Conservation (phyloP, 139 green algal genomes). For the Chlamydomonas urium region DNA sequence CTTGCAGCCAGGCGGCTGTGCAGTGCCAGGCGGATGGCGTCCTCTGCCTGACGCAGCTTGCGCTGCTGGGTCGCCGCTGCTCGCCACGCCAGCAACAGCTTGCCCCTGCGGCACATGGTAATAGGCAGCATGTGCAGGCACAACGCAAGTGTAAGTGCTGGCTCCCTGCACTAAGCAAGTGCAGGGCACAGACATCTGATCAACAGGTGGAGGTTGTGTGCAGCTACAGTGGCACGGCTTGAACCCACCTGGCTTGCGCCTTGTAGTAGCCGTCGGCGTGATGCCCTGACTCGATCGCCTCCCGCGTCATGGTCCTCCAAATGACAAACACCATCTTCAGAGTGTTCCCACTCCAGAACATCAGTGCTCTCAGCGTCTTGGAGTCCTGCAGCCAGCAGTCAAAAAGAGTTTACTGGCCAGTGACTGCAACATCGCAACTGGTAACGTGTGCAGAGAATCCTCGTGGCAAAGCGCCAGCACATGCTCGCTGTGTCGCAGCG, state of each 20-base stretch:
- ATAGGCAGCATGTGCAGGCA: neutral
- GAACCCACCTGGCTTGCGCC: constrained; percentile 1
- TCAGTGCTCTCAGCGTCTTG: constrained; percentile 10
- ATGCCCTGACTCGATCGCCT: neutral
- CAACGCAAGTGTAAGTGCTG: too few species aligned
- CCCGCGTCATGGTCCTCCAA: constrained; percentile 14
- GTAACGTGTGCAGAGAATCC: too few species aligned
- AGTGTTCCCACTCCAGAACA: constrained; percentile 17
- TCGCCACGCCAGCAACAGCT: constrained; percentile 12
- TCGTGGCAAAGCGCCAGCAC: too few species aligned
- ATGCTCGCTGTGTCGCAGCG: too few species aligned
- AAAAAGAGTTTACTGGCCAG: too few species aligned
- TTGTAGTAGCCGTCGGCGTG: constrained; percentile 16
- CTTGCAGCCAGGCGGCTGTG: too few species aligned
- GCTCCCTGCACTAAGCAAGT: too few species aligned
- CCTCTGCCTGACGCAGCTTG: neutral
- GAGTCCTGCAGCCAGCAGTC: constrained; percentile 5
- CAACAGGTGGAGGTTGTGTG: neutral
- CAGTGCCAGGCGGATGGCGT: neutral
- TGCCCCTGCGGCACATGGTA: neutral
- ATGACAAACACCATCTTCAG: constrained; percentile 4
- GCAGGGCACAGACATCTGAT: too few species aligned
- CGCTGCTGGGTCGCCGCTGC: neutral
- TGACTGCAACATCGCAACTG: too few species aligned
- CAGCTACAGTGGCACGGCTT: neutral